A percentile compares a stretch with the other conserved stretches of the same genome.
Conservation (phyloP, 306 rosid species). For the Malus domestica region DNA sequence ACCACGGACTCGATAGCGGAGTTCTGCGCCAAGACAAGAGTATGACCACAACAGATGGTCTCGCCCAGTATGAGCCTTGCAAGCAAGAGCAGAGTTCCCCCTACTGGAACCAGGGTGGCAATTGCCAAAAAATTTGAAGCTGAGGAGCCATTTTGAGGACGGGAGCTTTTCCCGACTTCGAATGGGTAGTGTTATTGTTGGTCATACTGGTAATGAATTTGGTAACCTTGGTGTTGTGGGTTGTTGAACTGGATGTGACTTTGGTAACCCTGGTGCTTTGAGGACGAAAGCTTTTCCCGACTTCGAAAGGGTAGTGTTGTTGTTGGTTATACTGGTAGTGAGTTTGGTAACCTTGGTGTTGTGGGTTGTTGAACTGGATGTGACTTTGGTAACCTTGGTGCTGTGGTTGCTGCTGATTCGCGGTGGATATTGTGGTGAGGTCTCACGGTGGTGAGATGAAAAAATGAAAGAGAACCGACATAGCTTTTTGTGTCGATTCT, state of each 20-base stretch:
- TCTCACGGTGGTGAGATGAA: too few species aligned
- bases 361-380: neutral
- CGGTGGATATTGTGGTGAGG: too few species aligned
- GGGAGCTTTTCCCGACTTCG: neutral
- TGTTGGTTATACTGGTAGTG: conserved; percentile 2
- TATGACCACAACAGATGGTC: conserved; percentile 8
- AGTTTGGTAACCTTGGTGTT: neutral
- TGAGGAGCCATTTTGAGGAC: conserved; percentile 16
- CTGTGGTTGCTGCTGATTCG: neutral
- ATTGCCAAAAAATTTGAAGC: conserved; percentile 28
- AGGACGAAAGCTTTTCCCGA: neutral
- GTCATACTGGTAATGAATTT: neutral
- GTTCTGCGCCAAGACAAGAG: too few species aligned
- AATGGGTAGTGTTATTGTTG: conserved; percentile 11
- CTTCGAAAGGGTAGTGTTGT: conserved; percentile 6
- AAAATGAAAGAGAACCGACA: too few species aligned
- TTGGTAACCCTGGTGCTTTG: neutral
- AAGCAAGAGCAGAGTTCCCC: conserved; percentile 40
- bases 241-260: neutral
- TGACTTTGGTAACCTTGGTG: neutral
- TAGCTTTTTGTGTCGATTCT: too few species aligned
- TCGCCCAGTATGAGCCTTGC: conserved; percentile 32
- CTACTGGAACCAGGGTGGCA: conserved; percentile 38
- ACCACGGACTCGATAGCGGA: too few species aligned
- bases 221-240: neutral